Evolutionary conservation across 2,329 filamentous ascomycete genomes (phyloP).

Genomic region (Colletotrichum chrysophilum): DNA sequence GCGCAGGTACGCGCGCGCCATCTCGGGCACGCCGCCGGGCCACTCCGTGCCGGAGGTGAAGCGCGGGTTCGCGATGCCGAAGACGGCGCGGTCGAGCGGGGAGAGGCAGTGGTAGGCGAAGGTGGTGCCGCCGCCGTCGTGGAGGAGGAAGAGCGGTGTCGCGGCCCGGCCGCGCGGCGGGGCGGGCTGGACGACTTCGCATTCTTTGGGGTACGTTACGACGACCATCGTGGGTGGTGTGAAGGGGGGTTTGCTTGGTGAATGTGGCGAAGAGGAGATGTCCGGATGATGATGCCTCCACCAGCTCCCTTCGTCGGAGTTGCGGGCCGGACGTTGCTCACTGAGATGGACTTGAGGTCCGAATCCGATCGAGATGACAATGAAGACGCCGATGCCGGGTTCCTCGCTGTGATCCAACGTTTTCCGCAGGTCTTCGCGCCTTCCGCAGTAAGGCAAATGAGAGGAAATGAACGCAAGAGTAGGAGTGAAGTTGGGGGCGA

Average conservation of each 20-base stretch:
- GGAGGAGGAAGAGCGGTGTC: constrained; percentile 60
- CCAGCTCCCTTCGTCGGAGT: not conserved
- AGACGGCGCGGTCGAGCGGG: constrained; percentile 52
- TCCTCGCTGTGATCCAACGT: not conserved
- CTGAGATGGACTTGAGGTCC: not conserved
- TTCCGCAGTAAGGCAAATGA: not conserved
- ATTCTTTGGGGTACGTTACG: not conserved
- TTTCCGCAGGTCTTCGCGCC: not conserved
- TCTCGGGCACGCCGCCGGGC: constrained; percentile 57
- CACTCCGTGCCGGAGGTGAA: constrained; percentile 53
- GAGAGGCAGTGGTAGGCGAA: constrained; percentile 63
- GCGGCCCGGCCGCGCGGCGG: constrained; percentile 11
- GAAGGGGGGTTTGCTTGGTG: not conserved
- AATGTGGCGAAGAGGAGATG: not conserved
- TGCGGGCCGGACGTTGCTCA: not conserved
- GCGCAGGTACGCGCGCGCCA: constrained; percentile 55
- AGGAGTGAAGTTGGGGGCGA: not conserved
- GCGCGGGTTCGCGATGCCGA: constrained; percentile 60
- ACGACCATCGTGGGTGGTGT: not conserved
- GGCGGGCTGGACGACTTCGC: constrained; percentile 20
- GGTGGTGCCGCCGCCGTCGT: constrained; percentile 66
- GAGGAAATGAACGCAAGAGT: not conserved
- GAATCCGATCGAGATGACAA: not conserved
- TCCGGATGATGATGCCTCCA: not conserved
- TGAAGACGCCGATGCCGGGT: not conserved